Conservation (phyloP, 2,329 filamentous ascomycete species). For the Botrytis fragariae region DNA sequence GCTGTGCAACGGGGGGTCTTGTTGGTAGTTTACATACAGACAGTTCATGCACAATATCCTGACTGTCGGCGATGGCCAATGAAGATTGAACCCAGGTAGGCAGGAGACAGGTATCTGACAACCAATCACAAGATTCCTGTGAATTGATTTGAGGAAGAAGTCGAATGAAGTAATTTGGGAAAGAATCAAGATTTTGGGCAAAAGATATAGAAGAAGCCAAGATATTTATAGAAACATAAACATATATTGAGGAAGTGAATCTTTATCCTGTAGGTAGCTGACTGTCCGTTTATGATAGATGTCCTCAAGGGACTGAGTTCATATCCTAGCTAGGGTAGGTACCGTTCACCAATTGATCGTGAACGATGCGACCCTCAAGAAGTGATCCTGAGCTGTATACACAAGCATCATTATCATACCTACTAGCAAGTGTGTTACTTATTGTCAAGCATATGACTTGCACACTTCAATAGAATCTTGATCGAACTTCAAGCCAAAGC, state of each 20-base stretch:
- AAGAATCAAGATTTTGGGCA: background rate
- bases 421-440: background rate
- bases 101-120: background rate
- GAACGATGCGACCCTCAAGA: too few species aligned
- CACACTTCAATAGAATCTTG: background rate
- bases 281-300: background rate
- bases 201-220: background rate
- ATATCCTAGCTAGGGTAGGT: background rate
- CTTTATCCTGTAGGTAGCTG: background rate
- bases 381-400: too few species aligned
- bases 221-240: background rate
- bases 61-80: background rate
- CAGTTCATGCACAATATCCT: slow-evolving; percentile 10
- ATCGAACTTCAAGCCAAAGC: background rate
- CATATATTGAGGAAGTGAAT: background rate
- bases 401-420: too few species aligned
- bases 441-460: background rate
- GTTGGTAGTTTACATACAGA: background rate
- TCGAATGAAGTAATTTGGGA: background rate
- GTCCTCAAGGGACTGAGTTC: background rate
- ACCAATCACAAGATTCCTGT: background rate
- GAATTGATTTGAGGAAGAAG: background rate
- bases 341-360: background rate
- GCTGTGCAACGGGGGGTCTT: background rate
- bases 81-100: background rate